These are phyloP conservation scores for Fusarium sp. DNA, from an alignment of 2,329 filamentous ascomycete genomes.

Conservation along the genomic window DNA sequence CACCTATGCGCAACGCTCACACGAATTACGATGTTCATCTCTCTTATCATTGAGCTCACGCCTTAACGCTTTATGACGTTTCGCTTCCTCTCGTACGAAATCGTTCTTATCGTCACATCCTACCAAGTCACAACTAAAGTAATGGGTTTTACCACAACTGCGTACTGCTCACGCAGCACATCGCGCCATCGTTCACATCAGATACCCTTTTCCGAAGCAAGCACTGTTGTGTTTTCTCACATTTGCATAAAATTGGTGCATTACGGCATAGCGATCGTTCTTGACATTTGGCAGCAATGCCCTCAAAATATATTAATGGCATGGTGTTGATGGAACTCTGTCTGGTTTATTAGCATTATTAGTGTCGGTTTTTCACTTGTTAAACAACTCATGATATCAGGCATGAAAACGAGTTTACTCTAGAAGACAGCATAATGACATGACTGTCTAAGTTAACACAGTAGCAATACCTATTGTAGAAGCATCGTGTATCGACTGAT, in stretches of 20 bases:
- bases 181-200: constrained; percentile 18
- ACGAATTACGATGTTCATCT: constrained; percentile 41
- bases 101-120: constrained; percentile 3
- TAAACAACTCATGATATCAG: constrained; percentile 16
- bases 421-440: constrained; percentile 26
- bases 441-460: constrained; percentile 10
- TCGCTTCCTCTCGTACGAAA: constrained; percentile 21
- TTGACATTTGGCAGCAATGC: constrained; percentile 24
- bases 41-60: constrained; percentile 23
- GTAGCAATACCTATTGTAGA: not conserved
- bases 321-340: not conserved
- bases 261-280: constrained; percentile 32
- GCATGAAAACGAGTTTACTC: constrained; percentile 18
- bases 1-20: constrained; percentile 28
- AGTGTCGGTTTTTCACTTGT: constrained; percentile 10
- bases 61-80: constrained; percentile 36
- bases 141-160: constrained; percentile 5
- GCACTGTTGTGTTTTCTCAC: constrained; percentile 27
- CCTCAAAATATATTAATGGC: constrained; percentile 17
- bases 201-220: constrained; percentile 41
- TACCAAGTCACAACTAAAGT: constrained; percentile 6
- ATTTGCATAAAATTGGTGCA: constrained; percentile 38
- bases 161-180: constrained; percentile 14
- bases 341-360: constrained; percentile 8
- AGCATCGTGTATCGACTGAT: not conserved